Evolutionary conservation across 441 rosid species (phyloP).

Genomic region (Breynia disticha): DNA sequence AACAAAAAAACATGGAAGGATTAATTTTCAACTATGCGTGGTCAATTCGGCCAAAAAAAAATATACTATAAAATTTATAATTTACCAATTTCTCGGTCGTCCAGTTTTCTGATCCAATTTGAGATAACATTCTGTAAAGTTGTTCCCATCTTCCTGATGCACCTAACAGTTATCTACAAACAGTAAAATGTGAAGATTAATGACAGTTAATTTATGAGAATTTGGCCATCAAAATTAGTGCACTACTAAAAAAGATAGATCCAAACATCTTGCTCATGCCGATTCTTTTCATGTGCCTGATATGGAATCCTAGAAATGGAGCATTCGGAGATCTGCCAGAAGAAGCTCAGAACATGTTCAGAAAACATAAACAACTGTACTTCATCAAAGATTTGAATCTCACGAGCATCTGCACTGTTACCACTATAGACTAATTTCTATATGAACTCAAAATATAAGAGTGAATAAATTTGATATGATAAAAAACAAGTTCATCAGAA

Average conservation of each 20-base stretch:
- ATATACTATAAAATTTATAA: constrained; percentile 5
- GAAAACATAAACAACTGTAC: neutral
- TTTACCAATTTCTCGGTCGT: constrained; percentile 70
- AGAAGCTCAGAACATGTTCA: neutral
- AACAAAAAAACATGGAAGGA: too few species aligned
- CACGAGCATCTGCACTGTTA: neutral
- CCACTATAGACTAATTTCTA: neutral
- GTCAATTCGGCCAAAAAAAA: neutral
- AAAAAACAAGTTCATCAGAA: too few species aligned
- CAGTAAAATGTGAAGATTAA: neutral
- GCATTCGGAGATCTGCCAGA: constrained; percentile 50
- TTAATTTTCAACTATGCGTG: too few species aligned
- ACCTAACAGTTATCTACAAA: constrained; percentile 65
- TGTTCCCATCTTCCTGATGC: constrained; percentile 52
- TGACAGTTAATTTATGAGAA: neutral
- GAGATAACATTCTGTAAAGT: constrained; percentile 57
- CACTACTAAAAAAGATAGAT: constrained; percentile 1
- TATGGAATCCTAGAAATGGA: constrained; percentile 48
- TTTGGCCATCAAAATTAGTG: neutral
- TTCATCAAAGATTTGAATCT: neutral
- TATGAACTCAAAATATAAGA: too few species aligned
- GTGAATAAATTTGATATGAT: too few species aligned
- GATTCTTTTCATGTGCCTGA: constrained; percentile 62
- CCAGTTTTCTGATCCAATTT: constrained; percentile 56
- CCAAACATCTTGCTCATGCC: constrained; percentile 78